Percentiles rank a stretch among this genome's conserved stretches.
Conservation (phyloP, 148 eudicot genomes). For the Rhododendron vialii region DNA sequence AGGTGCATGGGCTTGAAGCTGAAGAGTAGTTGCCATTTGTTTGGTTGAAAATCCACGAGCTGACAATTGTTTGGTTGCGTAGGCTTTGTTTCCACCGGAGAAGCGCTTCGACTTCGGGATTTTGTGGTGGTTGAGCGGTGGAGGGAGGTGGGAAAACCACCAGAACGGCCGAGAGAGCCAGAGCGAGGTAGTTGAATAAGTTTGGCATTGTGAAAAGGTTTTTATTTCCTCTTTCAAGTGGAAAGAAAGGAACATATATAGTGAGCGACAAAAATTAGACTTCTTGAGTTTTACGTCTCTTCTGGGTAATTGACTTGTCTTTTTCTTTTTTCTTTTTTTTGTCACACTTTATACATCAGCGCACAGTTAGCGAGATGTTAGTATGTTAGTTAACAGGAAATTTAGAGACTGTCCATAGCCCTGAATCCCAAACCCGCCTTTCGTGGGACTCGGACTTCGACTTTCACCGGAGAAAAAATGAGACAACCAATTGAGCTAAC, state of each 20-base stretch:
- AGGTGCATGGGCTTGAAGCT: not conserved
- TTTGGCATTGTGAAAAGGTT: not conserved
- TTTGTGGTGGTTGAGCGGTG: not conserved
- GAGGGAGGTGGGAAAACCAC: not conserved
- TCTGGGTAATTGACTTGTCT: too few species aligned
- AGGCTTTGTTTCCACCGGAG: constrained; percentile 5
- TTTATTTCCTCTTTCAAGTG: not conserved
- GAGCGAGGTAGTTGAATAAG: not conserved
- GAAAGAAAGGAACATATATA: not conserved
- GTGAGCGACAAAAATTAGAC: not conserved
- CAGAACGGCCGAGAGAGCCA: not conserved
- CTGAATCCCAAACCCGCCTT: too few species aligned
- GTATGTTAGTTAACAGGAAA: too few species aligned
- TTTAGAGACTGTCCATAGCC: too few species aligned
- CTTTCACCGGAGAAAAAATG: too few species aligned
- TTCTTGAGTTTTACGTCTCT: too few species aligned
- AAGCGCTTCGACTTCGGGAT: not conserved
- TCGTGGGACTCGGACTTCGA: too few species aligned
- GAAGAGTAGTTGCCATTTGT: not conserved
- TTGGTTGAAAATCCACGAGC: not conserved
- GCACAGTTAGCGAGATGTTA: too few species aligned
- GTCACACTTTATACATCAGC: too few species aligned
- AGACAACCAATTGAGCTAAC: too few species aligned
- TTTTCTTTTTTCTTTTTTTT: too few species aligned
- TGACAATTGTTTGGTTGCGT: not conserved